Percentiles rank a stretch among this genome's conserved stretches.
These are phyloP conservation scores for Nicotiana otophora DNA, from an alignment of 257 asterid genomes.

Conservation along the genomic window DNA sequence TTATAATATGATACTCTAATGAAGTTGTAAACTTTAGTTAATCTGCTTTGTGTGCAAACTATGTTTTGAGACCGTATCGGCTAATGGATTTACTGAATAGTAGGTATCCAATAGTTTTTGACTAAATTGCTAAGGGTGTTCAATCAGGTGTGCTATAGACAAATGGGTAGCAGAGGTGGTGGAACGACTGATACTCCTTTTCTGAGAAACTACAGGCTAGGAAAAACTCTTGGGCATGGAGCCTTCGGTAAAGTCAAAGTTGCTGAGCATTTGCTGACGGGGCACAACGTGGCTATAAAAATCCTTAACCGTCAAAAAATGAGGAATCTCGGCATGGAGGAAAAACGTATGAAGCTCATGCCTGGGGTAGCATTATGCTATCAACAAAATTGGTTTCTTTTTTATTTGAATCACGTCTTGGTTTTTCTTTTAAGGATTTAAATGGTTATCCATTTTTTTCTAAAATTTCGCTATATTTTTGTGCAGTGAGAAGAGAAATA, in stretches of 20 bases:
- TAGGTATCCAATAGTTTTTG: constrained; percentile 1
- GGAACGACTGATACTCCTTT: constrained; percentile 33
- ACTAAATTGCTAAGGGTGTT: neutral
- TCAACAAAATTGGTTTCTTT: neutral
- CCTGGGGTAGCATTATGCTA: constrained; percentile 13
- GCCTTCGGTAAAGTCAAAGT: constrained; percentile 93
- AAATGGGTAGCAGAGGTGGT: constrained; percentile 57
- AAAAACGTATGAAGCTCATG: constrained; percentile 51
- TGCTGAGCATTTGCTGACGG: constrained; percentile 84
- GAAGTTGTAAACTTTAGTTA: neutral
- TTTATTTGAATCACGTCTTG: neutral
- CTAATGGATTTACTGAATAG: neutral
- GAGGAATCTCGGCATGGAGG: constrained; percentile 90
- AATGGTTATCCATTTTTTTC: neutral
- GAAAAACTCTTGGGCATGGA: constrained; percentile 96
- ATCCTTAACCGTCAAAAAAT: constrained; percentile 81
- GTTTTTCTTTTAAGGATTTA: constrained; percentile 1
- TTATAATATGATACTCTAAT: neutral
- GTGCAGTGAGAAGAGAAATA: constrained; percentile 88
- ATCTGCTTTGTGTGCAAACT: neutral
- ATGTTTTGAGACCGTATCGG: neutral
- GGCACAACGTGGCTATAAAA: constrained; percentile 89
- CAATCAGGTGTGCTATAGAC: constrained; percentile 16
- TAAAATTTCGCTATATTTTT: constrained; percentile 6
- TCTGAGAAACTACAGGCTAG: constrained; percentile 65